Evolutionary conservation across 1,139 yeast genomes (phyloP).

Genomic region (Saccharomyces hybrid): DNA sequence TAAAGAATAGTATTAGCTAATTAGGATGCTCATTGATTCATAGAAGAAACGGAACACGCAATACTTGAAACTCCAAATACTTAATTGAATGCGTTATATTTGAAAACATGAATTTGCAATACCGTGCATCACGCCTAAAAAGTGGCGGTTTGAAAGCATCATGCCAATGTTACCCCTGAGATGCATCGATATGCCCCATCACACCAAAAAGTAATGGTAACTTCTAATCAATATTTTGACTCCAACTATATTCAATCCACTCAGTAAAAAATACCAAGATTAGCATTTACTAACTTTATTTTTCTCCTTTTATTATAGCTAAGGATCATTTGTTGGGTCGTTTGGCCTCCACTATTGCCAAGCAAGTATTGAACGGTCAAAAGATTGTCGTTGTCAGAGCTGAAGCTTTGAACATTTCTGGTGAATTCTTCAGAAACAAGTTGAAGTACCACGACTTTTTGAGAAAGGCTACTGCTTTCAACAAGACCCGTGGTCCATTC

Average conservation of each 20-base stretch:
- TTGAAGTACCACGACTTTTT: constrained; percentile 99
- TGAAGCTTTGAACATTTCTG: constrained; percentile 97
- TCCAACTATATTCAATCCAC: not conserved
- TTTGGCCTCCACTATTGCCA: constrained; percentile 97
- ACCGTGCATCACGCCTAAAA: not conserved
- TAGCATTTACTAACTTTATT: constrained; percentile 13
- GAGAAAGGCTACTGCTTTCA: constrained; percentile 98
- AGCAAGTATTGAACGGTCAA: constrained; percentile 98
- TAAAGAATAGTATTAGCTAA: not conserved
- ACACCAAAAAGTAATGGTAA: not conserved
- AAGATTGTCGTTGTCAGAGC: constrained; percentile 96
- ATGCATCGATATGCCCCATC: no score
- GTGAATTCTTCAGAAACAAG: constrained; percentile 99
- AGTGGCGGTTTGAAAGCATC: not conserved
- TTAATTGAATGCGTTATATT: not conserved
- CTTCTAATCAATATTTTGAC: not conserved
- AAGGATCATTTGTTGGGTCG: constrained; percentile 99
- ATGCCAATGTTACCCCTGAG: no score
- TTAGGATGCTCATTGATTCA: not conserved
- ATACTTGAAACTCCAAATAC: not conserved
- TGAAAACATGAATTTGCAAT: not conserved
- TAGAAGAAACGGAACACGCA: not conserved
- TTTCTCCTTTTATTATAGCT: constrained; percentile 36
- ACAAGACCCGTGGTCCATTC: constrained; percentile 99
- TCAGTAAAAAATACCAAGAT: not conserved